A percentile compares a stretch with the other conserved stretches of the same genome.
phyloP scores from a whole-genome alignment of 331 rosid genomes.

The Phaseolus coccineus region DNA sequence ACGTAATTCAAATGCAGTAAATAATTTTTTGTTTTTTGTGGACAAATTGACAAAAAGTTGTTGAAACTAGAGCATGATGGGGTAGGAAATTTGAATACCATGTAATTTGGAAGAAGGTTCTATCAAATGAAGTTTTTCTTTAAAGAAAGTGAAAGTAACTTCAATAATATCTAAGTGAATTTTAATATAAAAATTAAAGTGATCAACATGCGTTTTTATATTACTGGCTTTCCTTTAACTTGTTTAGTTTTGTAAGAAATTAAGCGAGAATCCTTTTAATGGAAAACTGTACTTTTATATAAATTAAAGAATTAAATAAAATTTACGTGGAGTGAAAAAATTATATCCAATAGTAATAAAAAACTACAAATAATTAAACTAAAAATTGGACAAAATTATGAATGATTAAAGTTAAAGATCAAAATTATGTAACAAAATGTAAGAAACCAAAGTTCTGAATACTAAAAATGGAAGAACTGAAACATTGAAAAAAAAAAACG shows the following conservation, averaged over 20 bases:
- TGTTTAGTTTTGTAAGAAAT: no score
- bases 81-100: not conserved
- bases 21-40: not conserved
- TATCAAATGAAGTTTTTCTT: not conserved
- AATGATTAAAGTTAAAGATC: no score
- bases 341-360: no score
- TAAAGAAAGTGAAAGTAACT: not conserved
- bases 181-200: not conserved
- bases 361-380: no score
- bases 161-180: not conserved
- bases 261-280: no score
- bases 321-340: not conserved
- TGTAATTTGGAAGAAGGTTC: not conserved
- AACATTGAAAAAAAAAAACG: no score
- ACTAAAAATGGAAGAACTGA: no score
- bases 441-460: no score
- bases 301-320: not conserved
- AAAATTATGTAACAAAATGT: no score
- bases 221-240: no score
- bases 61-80: not conserved
- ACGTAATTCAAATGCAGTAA: conserved; percentile 6
- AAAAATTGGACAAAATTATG: no score
- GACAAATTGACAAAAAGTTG: not conserved
- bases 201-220: not conserved
- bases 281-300: not conserved